Evolutionary conservation across 1,284 basidiomycete genomes (phyloP), one percentile per base, ranked within the genome.

Genomic region (Meira nashicola): DNA sequence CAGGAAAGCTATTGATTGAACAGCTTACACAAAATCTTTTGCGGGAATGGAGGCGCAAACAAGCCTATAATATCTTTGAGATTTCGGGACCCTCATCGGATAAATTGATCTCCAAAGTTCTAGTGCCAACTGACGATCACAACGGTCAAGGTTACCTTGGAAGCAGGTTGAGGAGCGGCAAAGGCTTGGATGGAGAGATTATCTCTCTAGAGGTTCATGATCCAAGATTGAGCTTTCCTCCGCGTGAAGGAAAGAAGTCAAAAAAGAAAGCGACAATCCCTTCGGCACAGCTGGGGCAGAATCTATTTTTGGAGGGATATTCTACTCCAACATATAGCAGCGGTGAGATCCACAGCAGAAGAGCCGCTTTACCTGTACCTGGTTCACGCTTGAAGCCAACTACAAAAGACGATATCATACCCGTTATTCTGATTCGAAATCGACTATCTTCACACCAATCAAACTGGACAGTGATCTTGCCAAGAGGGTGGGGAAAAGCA

Each of bases 1-100:
- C 28, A 4, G 28, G 28, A 3, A 33, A 33, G 28, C 4, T 4
- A 33, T 4, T 33, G 28, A 33, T 33, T 4, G 28, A 33, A 33
- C 28, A 33, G 28, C 28, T 33, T 33, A 33, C 28, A 8, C 28
- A 33, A 8, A 33, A 33, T 8, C 8, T 33, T 8, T 33, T 33
- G 28, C 28, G 28, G 28, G 28, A 33, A 33, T 33, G 28, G 28
- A 3, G 8, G 28, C 50, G 68, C 14, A 17, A 57, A 41, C 56
- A 70, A 17, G 76, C 73, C 6, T 76, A 59, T 59, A 76, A 76
- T 51, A 57, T 69, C 10, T 78, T 76, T 55, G 70, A 77, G 46
- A 55, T 78, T 0, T 37, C 65, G 11, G 75, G 75, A 0, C 66
- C 68, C 21, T 58, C 59, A 2, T 63, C 70, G 15, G 63, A 58